Percentiles rank a stretch among this genome's conserved stretches.
These are phyloP conservation scores for Penicillium ochrochloron DNA, from an alignment of 495 filamentous ascomycete species.

Conservation along the genomic window DNA sequence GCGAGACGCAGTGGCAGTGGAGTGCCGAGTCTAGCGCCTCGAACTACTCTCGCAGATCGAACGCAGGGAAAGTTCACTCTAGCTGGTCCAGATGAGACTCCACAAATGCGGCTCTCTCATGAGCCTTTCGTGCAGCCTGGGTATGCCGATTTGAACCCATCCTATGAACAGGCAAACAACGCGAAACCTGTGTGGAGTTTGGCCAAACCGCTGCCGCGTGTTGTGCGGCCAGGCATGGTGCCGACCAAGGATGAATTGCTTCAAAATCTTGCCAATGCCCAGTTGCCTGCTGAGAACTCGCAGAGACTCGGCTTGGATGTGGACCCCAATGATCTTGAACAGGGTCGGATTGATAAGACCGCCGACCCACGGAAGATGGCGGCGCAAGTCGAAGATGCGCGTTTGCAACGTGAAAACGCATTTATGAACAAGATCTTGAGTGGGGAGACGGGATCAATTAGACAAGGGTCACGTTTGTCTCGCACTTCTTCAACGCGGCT, in stretches of 20 bases:
- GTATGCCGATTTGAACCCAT: slow-evolving; percentile 51
- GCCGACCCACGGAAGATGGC: slow-evolving; percentile 46
- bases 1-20: slow-evolving; percentile 27
- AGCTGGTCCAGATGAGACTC: slow-evolving; percentile 43
- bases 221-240: slow-evolving; percentile 52
- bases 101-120: slow-evolving; percentile 40
- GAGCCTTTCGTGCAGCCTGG: slow-evolving; percentile 50
- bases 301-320: slow-evolving; percentile 42
- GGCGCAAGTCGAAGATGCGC: slow-evolving; percentile 49
- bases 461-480: slow-evolving; percentile 33
- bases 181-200: slow-evolving; percentile 54
- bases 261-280: slow-evolving; percentile 33
- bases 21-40: slow-evolving; percentile 34
- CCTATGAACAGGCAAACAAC: slow-evolving; percentile 46
- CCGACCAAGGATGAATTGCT: slow-evolving; percentile 46
- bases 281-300: slow-evolving; percentile 42
- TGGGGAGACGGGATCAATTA: slow-evolving; percentile 28
- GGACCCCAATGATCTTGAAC: slow-evolving; percentile 45
- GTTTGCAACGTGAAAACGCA: slow-evolving; percentile 45
- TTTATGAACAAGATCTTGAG: slow-evolving; percentile 45
- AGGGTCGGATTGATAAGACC: slow-evolving; percentile 39
- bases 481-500: slow-evolving; percentile 33
- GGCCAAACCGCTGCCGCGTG: slow-evolving; percentile 53
- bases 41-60: slow-evolving; percentile 38
- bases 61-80: slow-evolving; percentile 44